A percentile compares a stretch with the other conserved stretches of the same genome.
Conservation (phyloP, 257 asterid species). For the Solanum gracilifrons region DNA sequence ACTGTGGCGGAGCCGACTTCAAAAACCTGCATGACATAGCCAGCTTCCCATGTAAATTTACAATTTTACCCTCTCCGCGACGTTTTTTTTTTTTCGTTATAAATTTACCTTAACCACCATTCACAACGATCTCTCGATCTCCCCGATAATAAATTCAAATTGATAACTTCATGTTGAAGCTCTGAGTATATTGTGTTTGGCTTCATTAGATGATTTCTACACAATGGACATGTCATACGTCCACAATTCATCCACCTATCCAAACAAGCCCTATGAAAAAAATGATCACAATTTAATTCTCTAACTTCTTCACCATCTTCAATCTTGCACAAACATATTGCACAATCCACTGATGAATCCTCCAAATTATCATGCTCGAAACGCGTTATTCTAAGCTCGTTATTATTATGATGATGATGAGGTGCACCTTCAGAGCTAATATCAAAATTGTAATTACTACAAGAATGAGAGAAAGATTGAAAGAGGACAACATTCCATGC, state of each 20-base stretch:
- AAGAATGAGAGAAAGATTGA: not conserved
- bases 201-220: not conserved
- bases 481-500: not conserved
- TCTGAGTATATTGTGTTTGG: not conserved
- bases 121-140: not conserved
- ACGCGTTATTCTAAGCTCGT: not conserved
- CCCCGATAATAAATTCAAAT: not conserved
- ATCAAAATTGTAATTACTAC: not conserved
- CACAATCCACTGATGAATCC: not conserved
- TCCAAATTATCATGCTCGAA: not conserved
- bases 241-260: constrained; percentile 19
- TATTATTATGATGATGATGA: not conserved
- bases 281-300: constrained; percentile 9
- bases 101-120: not conserved
- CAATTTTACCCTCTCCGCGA: not conserved
- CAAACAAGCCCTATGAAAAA: constrained; percentile 15
- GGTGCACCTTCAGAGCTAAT: not conserved
- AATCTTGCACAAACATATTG: constrained; percentile 12
- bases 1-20: not conserved
- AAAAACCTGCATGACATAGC: too few relatives aligned
- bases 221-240: constrained; percentile 14
- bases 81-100: too few relatives aligned
- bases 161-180: not conserved
- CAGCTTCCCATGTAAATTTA: not conserved
- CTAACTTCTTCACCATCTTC: constrained; percentile 14